These are phyloP conservation scores for Meyerozyma athensensis DNA, from an alignment of 1,139 yeast genomes.

Conservation along the genomic window DNA sequence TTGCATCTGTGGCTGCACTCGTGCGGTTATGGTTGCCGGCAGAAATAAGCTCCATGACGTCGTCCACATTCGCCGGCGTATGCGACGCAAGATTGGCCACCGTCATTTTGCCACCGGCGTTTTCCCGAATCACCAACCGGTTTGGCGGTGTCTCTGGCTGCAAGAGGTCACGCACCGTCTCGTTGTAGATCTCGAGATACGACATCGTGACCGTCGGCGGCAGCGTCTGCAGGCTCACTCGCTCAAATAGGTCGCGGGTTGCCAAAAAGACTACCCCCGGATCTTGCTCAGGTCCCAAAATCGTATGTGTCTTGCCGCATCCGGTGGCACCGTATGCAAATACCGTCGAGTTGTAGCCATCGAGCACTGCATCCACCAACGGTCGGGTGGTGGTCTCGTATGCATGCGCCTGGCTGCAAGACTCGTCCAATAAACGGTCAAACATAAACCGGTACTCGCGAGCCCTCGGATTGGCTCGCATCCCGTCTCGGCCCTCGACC, in stretches of 20 bases:
- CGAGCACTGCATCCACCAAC: constrained; percentile 66
- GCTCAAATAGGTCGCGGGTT: constrained; percentile 66
- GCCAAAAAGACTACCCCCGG: constrained; percentile 84
- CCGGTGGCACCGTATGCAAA: constrained; percentile 99
- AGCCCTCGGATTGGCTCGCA: constrained; percentile 31
- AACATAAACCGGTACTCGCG: constrained; percentile 80
- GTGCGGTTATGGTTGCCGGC: constrained; percentile 75
- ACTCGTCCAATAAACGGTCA: constrained; percentile 70
- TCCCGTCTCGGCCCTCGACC: constrained; percentile 35
- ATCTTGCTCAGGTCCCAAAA: constrained; percentile 64
- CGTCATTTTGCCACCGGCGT: constrained; percentile 57
- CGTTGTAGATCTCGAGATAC: constrained; percentile 86
- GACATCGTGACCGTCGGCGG: constrained; percentile 59
- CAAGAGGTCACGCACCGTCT: constrained; percentile 75
- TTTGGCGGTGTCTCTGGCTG: constrained; percentile 47
- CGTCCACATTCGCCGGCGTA: constrained; percentile 59
- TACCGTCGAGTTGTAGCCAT: constrained; percentile 85
- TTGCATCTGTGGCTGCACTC: constrained; percentile 85
- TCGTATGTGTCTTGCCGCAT: constrained; percentile 95
- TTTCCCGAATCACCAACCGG: constrained; percentile 64
- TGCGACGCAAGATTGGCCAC: constrained; percentile 74
- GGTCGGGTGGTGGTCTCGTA: constrained; percentile 67
- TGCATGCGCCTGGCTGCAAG: constrained; percentile 61
- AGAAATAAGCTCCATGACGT: constrained; percentile 75
- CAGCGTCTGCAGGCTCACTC: constrained; percentile 52